Evolutionary conservation across 2,329 filamentous ascomycete genomes (phyloP).

Genomic region (Cladophialophora carrionii): DNA sequence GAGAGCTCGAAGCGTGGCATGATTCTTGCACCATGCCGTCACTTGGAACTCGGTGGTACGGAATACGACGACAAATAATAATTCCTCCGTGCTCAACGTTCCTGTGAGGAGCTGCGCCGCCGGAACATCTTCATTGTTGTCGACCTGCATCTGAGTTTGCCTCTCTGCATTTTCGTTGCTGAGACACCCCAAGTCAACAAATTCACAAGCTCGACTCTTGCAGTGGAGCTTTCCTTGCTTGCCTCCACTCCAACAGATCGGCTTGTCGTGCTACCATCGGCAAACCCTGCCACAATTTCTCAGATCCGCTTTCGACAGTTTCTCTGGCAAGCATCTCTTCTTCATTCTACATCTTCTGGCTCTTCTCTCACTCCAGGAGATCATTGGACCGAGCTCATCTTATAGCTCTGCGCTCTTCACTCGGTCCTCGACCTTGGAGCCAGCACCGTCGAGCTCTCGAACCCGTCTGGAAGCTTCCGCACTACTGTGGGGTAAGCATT

Average conservation of each 20-base stretch:
- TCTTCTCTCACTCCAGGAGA: not conserved
- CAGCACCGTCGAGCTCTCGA: slow-evolving; percentile 10
- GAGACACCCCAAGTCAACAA: slow-evolving; percentile 14
- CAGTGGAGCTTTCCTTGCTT: slow-evolving; percentile 12
- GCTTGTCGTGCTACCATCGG: slow-evolving; percentile 25
- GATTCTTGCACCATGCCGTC: slow-evolving; percentile 5
- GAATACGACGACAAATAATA: slow-evolving; percentile 1
- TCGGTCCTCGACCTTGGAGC: slow-evolving; percentile 8
- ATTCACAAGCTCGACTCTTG: slow-evolving; percentile 14
- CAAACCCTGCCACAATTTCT: slow-evolving; percentile 35
- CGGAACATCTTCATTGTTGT: not conserved
- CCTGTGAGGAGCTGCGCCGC: not conserved
- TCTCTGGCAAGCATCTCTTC: slow-evolving; percentile 12
- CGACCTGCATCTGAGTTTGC: not conserved
- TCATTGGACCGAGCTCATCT: slow-evolving; percentile 7
- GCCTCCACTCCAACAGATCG: slow-evolving; percentile 25
- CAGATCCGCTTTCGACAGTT: slow-evolving; percentile 8
- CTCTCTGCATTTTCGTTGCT: not conserved
- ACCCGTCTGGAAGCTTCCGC: slow-evolving; percentile 25
- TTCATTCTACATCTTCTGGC: slow-evolving; percentile 13
- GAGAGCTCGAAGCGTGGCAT: slow-evolving; percentile 2
- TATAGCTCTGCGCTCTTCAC: not conserved
- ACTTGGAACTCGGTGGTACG: not conserved
- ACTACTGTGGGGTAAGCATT: slow-evolving; percentile 32
- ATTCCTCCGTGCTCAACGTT: not conserved